Conservation (phyloP, 148 eudicot genomes). For the Rhododendron molle region DNA sequence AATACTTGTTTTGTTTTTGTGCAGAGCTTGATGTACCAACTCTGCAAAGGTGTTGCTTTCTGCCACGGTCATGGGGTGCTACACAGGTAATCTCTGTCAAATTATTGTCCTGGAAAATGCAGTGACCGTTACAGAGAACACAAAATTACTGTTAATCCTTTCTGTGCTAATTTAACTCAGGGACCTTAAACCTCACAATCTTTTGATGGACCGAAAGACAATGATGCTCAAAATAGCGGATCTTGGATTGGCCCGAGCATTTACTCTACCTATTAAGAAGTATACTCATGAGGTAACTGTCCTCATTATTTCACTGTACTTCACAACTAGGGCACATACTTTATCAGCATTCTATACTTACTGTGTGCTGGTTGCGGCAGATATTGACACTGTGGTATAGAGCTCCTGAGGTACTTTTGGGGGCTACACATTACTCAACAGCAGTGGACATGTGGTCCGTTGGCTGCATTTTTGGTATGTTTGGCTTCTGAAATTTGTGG, state of each 20-base stretch:
- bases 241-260: constrained; percentile 91
- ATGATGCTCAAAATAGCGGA: constrained; percentile 80
- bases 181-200: constrained; percentile 98
- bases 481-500: not conserved
- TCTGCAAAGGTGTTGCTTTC: constrained; percentile 95
- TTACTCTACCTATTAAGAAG: constrained; percentile 82
- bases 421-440: constrained; percentile 87
- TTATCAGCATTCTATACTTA: not conserved
- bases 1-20: constrained; percentile 5
- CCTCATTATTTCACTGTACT: not conserved
- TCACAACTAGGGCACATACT: not conserved
- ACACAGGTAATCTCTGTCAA: constrained; percentile 47
- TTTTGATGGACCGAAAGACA: constrained; percentile 85
- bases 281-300: constrained; percentile 85
- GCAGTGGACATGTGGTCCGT: constrained; percentile 99
- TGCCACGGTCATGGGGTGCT: constrained; percentile 93
- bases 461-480: constrained; percentile 92
- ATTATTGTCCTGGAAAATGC: not conserved
- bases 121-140: too few species aligned
- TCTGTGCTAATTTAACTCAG: constrained; percentile 23
- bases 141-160: not conserved
- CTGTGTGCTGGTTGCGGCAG: constrained; percentile 30
- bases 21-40: constrained; percentile 94
- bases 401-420: constrained; percentile 94
- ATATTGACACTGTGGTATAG: constrained; percentile 94